Evolutionary conservation across 164 flowering plant genomes (phyloP).

Genomic region (Kalanchoe fedtschenkoi): DNA sequence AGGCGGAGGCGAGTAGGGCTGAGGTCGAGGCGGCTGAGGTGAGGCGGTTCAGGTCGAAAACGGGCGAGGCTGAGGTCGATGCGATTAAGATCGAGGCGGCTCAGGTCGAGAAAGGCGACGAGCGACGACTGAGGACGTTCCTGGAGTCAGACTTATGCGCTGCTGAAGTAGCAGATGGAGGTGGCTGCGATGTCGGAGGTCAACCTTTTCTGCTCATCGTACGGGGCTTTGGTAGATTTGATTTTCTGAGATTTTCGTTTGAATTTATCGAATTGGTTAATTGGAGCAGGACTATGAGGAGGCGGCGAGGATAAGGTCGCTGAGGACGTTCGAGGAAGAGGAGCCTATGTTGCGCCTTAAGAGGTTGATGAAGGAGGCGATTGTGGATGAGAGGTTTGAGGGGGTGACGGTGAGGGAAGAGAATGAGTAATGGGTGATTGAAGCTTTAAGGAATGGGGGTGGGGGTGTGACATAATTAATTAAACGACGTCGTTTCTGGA

Average conservation of each 20-base stretch:
- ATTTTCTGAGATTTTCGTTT: background rate
- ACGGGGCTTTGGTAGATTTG: background rate
- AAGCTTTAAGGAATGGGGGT: too few species aligned
- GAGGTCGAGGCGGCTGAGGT: too few species aligned
- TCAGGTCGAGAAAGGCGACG: too few species aligned
- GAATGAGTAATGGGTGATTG: too few species aligned
- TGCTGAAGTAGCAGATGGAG: constrained; percentile 81
- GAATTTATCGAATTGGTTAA: background rate
- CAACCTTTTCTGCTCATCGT: background rate
- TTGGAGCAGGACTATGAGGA: constrained; percentile 67
- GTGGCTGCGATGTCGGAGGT: constrained; percentile 91
- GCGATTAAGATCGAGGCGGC: too few species aligned
- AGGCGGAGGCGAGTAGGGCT: too few species aligned
- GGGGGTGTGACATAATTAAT: too few species aligned
- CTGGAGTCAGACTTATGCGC: constrained; percentile 69
- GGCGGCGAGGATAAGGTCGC: constrained; percentile 81
- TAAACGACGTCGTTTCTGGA: too few species aligned
- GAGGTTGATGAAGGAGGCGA: constrained; percentile 58
- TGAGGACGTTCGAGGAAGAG: constrained; percentile 70
- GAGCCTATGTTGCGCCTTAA: constrained; percentile 74
- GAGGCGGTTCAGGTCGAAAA: too few species aligned
- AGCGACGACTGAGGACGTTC: too few species aligned
- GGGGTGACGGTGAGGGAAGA: too few species aligned
- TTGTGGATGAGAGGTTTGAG: constrained; percentile 72
- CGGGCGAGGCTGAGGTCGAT: too few species aligned